phyloP scores from a whole-genome alignment of 78 protist species.

The Andalucia godoyi region DNA sequence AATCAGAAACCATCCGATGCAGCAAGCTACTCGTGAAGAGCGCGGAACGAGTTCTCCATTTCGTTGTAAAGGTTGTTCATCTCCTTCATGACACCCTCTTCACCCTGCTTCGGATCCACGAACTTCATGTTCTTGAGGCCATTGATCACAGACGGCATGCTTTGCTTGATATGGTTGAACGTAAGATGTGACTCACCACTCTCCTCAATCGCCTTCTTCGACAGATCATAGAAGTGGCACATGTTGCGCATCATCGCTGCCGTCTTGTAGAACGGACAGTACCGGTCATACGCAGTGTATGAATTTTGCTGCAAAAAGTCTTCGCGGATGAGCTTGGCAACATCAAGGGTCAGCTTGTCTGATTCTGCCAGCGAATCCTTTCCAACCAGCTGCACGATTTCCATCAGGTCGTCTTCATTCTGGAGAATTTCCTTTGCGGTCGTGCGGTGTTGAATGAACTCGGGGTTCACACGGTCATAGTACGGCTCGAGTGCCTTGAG shows the following conservation, averaged over 20 bases:
- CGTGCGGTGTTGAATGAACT: constrained; percentile 64
- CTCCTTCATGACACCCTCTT: neutral
- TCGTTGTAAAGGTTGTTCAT: neutral
- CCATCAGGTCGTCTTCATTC: constrained; percentile 90
- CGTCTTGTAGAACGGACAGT: constrained; percentile 99
- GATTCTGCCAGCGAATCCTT: constrained; percentile 96
- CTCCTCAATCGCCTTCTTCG: constrained; percentile 41
- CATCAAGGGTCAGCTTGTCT: constrained; percentile 91
- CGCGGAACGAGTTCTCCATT: constrained; percentile 10
- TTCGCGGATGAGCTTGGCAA: constrained; percentile 92
- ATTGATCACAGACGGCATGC: constrained; percentile 6
- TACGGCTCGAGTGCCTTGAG: constrained; percentile 66
- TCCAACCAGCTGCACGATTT: constrained; percentile 98
- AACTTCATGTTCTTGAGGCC: constrained; percentile 26
- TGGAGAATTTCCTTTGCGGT: constrained; percentile 79
- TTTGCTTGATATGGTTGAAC: neutral
- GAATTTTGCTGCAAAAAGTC: constrained; percentile 97
- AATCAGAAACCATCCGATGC: too few relatives aligned
- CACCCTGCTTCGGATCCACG: constrained; percentile 24
- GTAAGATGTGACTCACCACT: constrained; percentile 2
- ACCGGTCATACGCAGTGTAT: constrained; percentile 80
- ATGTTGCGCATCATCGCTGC: constrained; percentile 89
- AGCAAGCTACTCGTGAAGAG: too few relatives aligned
- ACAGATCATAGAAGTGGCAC: constrained; percentile 63
- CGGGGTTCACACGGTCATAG: constrained; percentile 74